phyloP scores from a whole-genome alignment of 2,329 filamentous ascomycete species.

The Beauveria bassiana region DNA sequence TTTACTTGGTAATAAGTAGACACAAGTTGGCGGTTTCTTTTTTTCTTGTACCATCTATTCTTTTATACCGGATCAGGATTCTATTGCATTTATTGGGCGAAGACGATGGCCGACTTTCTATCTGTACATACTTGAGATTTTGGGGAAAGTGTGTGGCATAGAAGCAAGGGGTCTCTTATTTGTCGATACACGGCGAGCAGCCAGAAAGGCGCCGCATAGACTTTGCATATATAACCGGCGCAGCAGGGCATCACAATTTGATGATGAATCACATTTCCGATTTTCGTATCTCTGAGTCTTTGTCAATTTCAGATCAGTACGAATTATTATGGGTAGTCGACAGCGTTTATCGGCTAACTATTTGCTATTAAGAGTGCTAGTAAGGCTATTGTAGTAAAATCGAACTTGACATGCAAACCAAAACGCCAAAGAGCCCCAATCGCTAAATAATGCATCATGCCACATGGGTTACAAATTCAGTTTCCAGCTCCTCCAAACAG shows the following conservation, averaged over 20 bases:
- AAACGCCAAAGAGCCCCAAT: neutral
- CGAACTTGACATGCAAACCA: neutral
- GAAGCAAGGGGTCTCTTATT: neutral
- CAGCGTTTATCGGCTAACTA: too few species aligned
- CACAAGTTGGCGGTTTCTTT: neutral
- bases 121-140: constrained; percentile 6
- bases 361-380: too few species aligned
- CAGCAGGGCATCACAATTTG: neutral
- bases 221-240: constrained; percentile 11
- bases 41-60: constrained; percentile 5
- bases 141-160: neutral
- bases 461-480: neutral
- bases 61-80: neutral
- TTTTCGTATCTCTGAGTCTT: neutral
- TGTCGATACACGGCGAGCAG: constrained; percentile 1
- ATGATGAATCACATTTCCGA: neutral
- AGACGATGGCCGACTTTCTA: neutral
- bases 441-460: neutral
- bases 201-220: constrained; percentile 4
- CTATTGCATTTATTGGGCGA: constrained; percentile 11
- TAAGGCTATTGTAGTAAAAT: too few species aligned
- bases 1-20: constrained; percentile 51
- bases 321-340: too few species aligned
- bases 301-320: too few species aligned
- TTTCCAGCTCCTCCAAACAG: neutral